A percentile compares a stretch with the other conserved stretches of the same genome.
phyloP scores from a whole-genome alignment of 805 yeast genomes.

The Wickerhamomyces chaumierensis region DNA sequence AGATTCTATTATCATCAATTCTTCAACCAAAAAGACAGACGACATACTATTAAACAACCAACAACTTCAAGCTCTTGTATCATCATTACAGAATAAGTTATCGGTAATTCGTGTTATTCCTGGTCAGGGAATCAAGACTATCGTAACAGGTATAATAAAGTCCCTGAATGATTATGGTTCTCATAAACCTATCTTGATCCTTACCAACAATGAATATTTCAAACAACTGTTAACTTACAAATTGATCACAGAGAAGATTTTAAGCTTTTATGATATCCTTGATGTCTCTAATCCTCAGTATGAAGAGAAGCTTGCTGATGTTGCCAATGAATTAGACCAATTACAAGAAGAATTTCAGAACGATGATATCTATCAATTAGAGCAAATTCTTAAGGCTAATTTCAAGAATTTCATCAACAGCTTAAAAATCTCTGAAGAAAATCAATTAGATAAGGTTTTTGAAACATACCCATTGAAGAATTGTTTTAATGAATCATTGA shows the following conservation, averaged over 20 bases:
- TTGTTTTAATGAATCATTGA: too few species aligned
- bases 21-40: background rate
- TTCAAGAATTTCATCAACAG: background rate
- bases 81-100: slow-evolving; percentile 26
- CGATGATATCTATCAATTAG: background rate
- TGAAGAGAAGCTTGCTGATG: background rate
- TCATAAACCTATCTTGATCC: background rate
- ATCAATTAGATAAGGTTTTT: too few species aligned
- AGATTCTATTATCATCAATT: background rate
- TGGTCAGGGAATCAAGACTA: slow-evolving; percentile 38
- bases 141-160: slow-evolving; percentile 12
- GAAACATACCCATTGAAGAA: background rate
- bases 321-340: background rate
- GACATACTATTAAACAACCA: background rate
- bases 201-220: background rate
- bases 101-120: slow-evolving; percentile 39
- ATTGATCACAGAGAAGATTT: background rate
- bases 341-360: background rate
- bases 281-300: background rate
- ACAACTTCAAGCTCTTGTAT: slow-evolving; percentile 9
- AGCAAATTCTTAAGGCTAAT: background rate
- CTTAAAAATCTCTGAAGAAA: background rate
- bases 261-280: background rate
- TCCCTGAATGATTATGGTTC: background rate
- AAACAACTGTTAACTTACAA: background rate